Evolutionary conservation across 2,329 filamentous ascomycete genomes (phyloP), one percentile per base, ranked within the genome.

Genomic region (Cladobotryum protrusum): DNA sequence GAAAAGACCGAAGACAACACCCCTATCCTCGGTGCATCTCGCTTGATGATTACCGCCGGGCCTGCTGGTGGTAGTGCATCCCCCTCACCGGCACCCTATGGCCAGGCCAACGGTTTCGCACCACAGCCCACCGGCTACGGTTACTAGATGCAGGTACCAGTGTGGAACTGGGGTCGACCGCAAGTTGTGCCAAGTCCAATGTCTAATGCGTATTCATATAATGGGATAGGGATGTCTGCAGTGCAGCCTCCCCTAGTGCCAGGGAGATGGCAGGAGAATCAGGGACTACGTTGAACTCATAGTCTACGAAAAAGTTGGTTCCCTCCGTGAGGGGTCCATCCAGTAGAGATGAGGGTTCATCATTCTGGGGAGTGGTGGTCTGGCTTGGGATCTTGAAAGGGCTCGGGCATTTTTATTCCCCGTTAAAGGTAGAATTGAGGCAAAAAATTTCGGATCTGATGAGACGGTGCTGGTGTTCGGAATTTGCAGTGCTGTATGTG

Each of bases 1-100:
- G 82, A 92, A 74, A 92, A 89, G 75, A 88, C 91, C 49, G 91
- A 97, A 63, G 90, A 95, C 63, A 92, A 87, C 69, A 91, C 89
- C 1, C 93, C 93, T 5, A 97, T 99, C 61, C 81, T 99, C 20
- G 91, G 92, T 48, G 86, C 83, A 55, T 86, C 84, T 57, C 84
- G 93, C 47, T 80, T 99, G 47, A 95, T 99, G 91, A 87, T 99
- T 60, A 99, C 93, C 35, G 90, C 95, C 63, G 93, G 91, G 9
- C 89, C 92, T 19, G 75, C 92, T 20, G 75, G 76, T 64, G 68
- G 75, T 56, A 62, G 61, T 50, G 68, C 79, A 52, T 81, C 83
- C 49, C 85, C 87, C 9, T 29, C 24, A 29, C 24, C 24, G 24
- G 79, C 81, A 45, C 82, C 86, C 3, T 95, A 68, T 48, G 80